Base-by-base conservation (phyloP, 306 rosid species). In the Carpinus viminea region DNA sequence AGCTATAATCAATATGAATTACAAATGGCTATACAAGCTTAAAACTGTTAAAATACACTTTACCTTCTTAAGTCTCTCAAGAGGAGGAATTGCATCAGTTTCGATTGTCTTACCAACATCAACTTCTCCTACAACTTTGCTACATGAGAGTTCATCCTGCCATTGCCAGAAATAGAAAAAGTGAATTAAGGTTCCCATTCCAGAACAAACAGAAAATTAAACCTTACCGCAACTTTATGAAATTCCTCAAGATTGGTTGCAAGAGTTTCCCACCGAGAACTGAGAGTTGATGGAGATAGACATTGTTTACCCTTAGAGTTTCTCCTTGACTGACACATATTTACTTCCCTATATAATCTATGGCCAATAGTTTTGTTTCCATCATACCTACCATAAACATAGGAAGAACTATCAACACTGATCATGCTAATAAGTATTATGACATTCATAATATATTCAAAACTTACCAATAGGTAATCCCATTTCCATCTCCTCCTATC, bases 251-350 rank as follows among this genome's bases (percentile, higher is more conserved):
- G 87, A 85, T 81, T 85, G 74, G 97, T 86, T 34, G 97, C 98
- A 70, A 95, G 71, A 47, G 93, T 92, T 90, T 95, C 93, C 98
- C 98, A 95, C 54, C 80, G 87, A 68, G 80, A 84, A 75, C 60
- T 84, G 74, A 83, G 68, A 60, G 48, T 50, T 73, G 95, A 87
- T 54, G 82, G 87, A 66, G 87, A 36, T 20, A 20, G 34, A 82
- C 81, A 36, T 69, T 79, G 83, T 34, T 76, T 81, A 26, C 56
- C 85, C 73, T 79, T 76, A 50, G 80, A 84, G 50, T 88, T 88
- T 66, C 79, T 68, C 79, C 74, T 85, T 52, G 86, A 79, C 56
- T 75, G 84, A 72, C 72, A 74, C 50, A 82, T 72, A 56, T 87
- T 80, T 72, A 82, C 82, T 84, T 85, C 93, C 86, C 74, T 86